Evolutionary conservation across 208 protist species (phyloP).

Genomic region (Acanthamoeba sp.): DNA sequence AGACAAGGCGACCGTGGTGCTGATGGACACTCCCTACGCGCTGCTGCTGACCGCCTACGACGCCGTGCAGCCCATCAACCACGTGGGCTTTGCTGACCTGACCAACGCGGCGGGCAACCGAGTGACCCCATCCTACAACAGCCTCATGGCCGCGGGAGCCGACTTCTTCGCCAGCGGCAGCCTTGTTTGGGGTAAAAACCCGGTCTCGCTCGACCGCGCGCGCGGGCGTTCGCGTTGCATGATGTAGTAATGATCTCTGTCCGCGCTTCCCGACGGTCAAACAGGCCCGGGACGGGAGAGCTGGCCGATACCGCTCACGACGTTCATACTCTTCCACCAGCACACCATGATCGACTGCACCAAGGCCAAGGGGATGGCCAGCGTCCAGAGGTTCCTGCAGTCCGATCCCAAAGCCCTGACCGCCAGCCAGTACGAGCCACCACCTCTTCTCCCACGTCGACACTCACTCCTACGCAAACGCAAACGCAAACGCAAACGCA

Average conservation of each 20-base stretch:
- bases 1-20: neutral
- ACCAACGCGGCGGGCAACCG: neutral
- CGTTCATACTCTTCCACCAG: neutral
- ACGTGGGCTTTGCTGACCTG: neutral
- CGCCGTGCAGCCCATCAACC: neutral
- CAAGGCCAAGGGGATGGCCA: neutral
- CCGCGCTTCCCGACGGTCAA: neutral
- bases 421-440: too few species aligned
- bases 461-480: neutral
- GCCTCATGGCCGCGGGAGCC: neutral
- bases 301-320: neutral
- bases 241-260: too few species aligned
- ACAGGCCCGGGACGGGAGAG: neutral
- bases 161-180: neutral
- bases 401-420: too few species aligned
- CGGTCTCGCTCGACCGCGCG: too few species aligned
- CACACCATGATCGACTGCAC: neutral
- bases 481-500: neutral
- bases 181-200: too few species aligned
- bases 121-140: neutral
- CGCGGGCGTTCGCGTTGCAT: too few species aligned
- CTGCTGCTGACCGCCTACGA: neutral
- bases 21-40: neutral
- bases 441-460: too few species aligned
- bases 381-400: too few species aligned